Conservation (phyloP, 1,139 yeast species). For the Taphrina pruni region DNA sequence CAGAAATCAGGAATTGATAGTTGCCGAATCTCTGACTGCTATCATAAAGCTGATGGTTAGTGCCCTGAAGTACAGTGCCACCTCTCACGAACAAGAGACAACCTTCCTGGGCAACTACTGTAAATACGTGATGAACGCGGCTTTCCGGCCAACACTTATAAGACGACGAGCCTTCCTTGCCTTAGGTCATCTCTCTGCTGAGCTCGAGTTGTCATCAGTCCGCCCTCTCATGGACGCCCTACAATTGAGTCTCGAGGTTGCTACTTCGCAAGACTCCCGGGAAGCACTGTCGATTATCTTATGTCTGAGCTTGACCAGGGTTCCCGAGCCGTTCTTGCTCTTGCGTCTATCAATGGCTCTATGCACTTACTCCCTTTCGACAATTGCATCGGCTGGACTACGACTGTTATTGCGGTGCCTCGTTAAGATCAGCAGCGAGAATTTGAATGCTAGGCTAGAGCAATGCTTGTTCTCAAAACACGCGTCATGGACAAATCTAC, state of each 20-base stretch:
- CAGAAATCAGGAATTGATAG: constrained; percentile 1
- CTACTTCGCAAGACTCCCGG: constrained; percentile 8
- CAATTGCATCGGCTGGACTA: constrained; percentile 15
- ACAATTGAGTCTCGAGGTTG: background rate
- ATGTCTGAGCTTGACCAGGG: constrained; percentile 14
- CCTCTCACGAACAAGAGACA: background rate
- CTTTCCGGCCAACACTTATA: constrained; percentile 4
- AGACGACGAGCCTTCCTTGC: constrained; percentile 13
- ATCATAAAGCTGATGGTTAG: constrained; percentile 10
- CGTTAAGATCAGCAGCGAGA: background rate
- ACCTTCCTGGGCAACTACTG: background rate
- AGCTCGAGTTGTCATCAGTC: constrained; percentile 1
- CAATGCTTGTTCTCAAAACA: background rate
- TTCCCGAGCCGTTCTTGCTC: constrained; percentile 1
- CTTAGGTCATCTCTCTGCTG: constrained; percentile 18
- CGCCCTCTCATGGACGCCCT: constrained; percentile 24
- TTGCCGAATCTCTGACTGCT: constrained; percentile 5
- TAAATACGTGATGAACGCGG: constrained; percentile 6
- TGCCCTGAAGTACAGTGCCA: constrained; percentile 3
- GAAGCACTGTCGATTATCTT: constrained; percentile 11
- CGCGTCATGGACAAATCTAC: background rate
- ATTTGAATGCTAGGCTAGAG: background rate
- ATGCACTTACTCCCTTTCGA: constrained; percentile 5
- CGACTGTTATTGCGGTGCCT: constrained; percentile 12
- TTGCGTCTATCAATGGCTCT: constrained; percentile 2